Evolutionary conservation across 1,284 basidiomycete genomes (phyloP).

Genomic region (Chalciporus sp.): DNA sequence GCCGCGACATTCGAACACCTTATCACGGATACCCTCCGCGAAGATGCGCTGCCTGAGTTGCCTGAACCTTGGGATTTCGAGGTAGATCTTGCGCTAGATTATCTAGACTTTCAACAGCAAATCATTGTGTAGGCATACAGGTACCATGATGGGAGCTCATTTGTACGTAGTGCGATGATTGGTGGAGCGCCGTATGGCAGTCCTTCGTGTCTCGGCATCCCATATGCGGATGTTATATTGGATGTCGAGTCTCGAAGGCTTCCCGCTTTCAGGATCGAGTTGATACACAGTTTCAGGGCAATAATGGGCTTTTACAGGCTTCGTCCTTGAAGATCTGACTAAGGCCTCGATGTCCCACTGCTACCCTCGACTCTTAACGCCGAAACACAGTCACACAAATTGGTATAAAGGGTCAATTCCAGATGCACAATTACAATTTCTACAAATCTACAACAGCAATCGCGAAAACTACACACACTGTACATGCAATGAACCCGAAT

Average conservation of each 20-base stretch:
- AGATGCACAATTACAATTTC: not conserved
- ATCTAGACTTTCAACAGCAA: not conserved
- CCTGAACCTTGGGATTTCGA: constrained; percentile 24
- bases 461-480: not conserved
- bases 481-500: not conserved
- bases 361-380: not conserved
- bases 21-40: constrained; percentile 23
- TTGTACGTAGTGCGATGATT: not conserved
- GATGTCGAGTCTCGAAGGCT: not conserved
- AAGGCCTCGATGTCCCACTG: too few species aligned
- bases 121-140: not conserved
- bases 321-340: too few species aligned
- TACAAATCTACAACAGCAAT: not conserved
- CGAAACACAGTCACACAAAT: not conserved
- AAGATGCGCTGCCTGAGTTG: constrained; percentile 15
- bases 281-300: too few species aligned
- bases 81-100: not conserved
- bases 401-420: not conserved
- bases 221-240: not conserved
- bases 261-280: not conserved
- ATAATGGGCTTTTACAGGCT: too few species aligned
- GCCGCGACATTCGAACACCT: constrained; percentile 28
- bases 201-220: not conserved
- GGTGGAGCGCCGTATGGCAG: not conserved
- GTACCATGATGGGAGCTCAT: not conserved